A percentile compares a stretch with the other conserved stretches of the same genome.
Conservation (phyloP, 2,329 filamentous ascomycete genomes). For the Sporothrix phasma region DNA sequence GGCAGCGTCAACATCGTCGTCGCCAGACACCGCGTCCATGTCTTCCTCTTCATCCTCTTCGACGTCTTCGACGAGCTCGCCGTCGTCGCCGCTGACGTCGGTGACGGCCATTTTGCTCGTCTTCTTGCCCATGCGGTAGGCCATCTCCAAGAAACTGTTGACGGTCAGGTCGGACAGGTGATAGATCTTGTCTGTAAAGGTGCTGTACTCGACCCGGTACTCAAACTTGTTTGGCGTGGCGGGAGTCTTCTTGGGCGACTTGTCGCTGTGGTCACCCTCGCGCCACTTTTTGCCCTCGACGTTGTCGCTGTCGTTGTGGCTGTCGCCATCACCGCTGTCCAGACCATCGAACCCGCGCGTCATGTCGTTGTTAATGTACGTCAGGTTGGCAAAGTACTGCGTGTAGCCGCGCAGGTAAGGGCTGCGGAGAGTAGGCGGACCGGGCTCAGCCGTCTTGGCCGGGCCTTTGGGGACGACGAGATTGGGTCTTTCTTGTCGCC, state of each 20-base stretch:
- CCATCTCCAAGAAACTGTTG: slow-evolving; percentile 67
- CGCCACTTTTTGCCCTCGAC: slow-evolving; percentile 40
- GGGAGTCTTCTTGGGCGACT: slow-evolving; percentile 42
- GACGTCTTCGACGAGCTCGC: slow-evolving; percentile 23
- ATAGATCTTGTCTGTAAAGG: slow-evolving; percentile 65
- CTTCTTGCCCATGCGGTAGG: slow-evolving; percentile 60
- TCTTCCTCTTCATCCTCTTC: slow-evolving; percentile 15
- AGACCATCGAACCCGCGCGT: slow-evolving; percentile 21
- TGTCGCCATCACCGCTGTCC: slow-evolving; percentile 16
- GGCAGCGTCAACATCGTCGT: slow-evolving; percentile 23
- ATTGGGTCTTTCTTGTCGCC: slow-evolving; percentile 40
- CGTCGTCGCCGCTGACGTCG: slow-evolving; percentile 21
- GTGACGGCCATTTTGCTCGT: slow-evolving; percentile 17
- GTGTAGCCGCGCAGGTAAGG: slow-evolving; percentile 67
- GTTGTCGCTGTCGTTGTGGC: slow-evolving; percentile 21
- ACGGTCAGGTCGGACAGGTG: slow-evolving; percentile 76
- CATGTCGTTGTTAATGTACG: slow-evolving; percentile 69
- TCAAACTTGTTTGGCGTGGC: slow-evolving; percentile 55
- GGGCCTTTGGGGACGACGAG: slow-evolving; percentile 62
- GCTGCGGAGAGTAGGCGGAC: slow-evolving; percentile 80
- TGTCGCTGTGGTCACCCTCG: slow-evolving; percentile 51
- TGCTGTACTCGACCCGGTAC: slow-evolving; percentile 81
- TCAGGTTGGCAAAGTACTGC: slow-evolving; percentile 94
- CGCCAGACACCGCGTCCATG: slow-evolving; percentile 21
- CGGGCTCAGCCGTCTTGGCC: slow-evolving; percentile 61